Conservation (phyloP, 202 grass and related monocot species). For the Saccharum hybrid region DNA sequence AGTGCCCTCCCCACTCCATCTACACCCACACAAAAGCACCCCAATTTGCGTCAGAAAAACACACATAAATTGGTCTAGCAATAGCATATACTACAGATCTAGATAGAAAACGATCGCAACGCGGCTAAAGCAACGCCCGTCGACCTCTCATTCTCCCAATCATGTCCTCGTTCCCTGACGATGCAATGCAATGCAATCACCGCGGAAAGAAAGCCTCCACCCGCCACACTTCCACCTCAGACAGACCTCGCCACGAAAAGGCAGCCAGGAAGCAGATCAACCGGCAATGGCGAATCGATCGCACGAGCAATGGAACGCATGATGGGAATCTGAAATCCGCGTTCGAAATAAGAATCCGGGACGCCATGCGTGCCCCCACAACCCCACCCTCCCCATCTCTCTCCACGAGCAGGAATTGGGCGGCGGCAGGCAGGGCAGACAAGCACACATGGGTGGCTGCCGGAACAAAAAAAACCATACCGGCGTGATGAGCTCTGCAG, state of each 20-base stretch:
- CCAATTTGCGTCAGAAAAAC: constrained; percentile 12
- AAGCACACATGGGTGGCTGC: constrained; percentile 11
- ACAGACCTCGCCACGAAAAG: not conserved
- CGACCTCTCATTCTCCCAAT: constrained; percentile 18
- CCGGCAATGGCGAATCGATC: constrained; percentile 25
- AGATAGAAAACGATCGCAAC: not conserved
- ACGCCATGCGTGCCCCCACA: not conserved
- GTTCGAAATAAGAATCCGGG: constrained; percentile 11
- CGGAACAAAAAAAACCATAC: constrained; percentile 47
- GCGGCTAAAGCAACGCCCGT: not conserved
- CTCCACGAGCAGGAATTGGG: constrained; percentile 1
- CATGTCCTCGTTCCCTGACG: not conserved
- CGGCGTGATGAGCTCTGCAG: constrained; percentile 50
- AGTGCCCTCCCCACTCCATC: constrained; percentile 42
- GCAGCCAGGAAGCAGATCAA: not conserved
- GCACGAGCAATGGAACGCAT: constrained; percentile 17
- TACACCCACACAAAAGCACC: constrained; percentile 25
- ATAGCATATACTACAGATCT: not conserved
- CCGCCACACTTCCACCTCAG: constrained; percentile 17
- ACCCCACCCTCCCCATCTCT: too few relatives aligned
- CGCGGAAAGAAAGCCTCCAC: not conserved
- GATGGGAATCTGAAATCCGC: constrained; percentile 33
- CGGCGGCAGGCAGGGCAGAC: not conserved
- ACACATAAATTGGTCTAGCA: not conserved
- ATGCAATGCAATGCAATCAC: constrained; percentile 14